Evolutionary conservation across 2,329 filamentous ascomycete genomes (phyloP).

Genomic region (Alternaria triticina): DNA sequence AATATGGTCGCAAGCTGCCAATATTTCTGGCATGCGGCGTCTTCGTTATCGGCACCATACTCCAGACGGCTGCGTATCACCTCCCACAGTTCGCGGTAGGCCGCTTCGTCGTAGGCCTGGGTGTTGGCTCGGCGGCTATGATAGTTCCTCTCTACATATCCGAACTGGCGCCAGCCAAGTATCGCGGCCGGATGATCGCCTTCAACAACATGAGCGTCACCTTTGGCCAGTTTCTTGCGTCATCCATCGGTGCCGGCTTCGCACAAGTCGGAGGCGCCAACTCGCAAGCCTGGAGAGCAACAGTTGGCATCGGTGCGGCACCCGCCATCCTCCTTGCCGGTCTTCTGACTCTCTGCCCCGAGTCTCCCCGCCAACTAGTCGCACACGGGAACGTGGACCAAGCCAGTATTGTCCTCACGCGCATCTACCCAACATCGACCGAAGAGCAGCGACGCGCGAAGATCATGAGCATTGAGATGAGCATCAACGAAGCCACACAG

Average conservation of each 20-base stretch:
- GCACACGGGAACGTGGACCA: conserved; percentile 42
- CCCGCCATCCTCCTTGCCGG: conserved; percentile 45
- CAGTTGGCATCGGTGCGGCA: conserved; percentile 45
- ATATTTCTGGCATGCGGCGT: conserved; percentile 36
- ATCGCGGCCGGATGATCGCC: conserved; percentile 45
- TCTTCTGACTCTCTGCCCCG: conserved; percentile 46
- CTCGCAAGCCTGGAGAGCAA: conserved; percentile 45
- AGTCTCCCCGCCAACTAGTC: conserved; percentile 48
- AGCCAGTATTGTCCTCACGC: conserved; percentile 39
- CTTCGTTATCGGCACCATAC: conserved; percentile 38
- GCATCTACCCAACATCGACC: conserved; percentile 42
- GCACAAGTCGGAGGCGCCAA: conserved; percentile 40
- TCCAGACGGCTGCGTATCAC: conserved; percentile 36
- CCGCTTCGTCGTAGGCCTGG: conserved; percentile 39
- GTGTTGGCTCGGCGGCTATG: conserved; percentile 41
- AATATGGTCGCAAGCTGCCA: conserved; percentile 41
- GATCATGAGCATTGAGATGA: conserved; percentile 37
- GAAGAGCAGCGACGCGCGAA: conserved; percentile 35
- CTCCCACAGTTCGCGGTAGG: conserved; percentile 38
- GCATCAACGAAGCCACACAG: conserved; percentile 40
- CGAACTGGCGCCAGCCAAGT: conserved; percentile 40
- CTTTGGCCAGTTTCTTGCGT: conserved; percentile 43
- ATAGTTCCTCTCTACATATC: conserved; percentile 40
- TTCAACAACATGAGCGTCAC: conserved; percentile 47
- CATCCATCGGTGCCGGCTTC: conserved; percentile 42